phyloP scores from a whole-genome alignment of 116 monocot genomes.

The Thalassia testudinum region DNA sequence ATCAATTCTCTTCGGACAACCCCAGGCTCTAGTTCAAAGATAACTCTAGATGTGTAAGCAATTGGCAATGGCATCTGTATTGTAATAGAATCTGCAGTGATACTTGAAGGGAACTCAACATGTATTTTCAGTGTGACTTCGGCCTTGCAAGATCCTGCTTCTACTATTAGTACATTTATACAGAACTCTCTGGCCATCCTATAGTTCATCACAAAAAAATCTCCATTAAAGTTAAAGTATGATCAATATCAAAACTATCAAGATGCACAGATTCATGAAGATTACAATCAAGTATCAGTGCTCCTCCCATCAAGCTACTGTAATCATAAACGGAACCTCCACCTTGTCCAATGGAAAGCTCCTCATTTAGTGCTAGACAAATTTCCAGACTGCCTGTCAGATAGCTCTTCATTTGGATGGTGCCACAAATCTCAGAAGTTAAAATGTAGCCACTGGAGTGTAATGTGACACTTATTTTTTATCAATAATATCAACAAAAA shows the following conservation, averaged over 20 bases:
- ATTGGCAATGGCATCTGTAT: conserved; percentile 94
- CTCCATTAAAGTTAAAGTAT: conserved; percentile 84
- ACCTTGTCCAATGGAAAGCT: too few species aligned
- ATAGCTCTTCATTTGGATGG: too few species aligned
- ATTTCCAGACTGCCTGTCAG: too few species aligned
- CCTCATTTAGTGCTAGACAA: too few species aligned
- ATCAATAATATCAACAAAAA: too few species aligned
- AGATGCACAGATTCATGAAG: conserved; percentile 98
- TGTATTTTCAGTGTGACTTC: conserved; percentile 81
- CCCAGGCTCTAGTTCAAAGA: too few species aligned
- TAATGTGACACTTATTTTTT: too few species aligned
- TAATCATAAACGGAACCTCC: too few species aligned
- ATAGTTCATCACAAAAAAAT: conserved; percentile 97
- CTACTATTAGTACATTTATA: conserved; percentile 84
- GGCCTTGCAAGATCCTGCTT: conserved; percentile 84
- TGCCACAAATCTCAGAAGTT: too few species aligned
- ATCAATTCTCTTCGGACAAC: too few species aligned
- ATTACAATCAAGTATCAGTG: conserved; percentile 86
- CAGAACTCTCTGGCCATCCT: conserved; percentile 91
- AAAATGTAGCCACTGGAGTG: too few species aligned
- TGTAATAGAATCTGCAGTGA: conserved; percentile 65
- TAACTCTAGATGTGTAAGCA: conserved; percentile 61
- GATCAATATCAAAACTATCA: conserved; percentile 88
- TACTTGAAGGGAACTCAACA: conserved; percentile 69
- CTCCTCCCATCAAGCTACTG: conserved; percentile 51